Evolutionary conservation across 2,329 filamentous ascomycete genomes (phyloP), one percentile per base, ranked within the genome.

Genomic region (Salinomyces thailandicus): DNA sequence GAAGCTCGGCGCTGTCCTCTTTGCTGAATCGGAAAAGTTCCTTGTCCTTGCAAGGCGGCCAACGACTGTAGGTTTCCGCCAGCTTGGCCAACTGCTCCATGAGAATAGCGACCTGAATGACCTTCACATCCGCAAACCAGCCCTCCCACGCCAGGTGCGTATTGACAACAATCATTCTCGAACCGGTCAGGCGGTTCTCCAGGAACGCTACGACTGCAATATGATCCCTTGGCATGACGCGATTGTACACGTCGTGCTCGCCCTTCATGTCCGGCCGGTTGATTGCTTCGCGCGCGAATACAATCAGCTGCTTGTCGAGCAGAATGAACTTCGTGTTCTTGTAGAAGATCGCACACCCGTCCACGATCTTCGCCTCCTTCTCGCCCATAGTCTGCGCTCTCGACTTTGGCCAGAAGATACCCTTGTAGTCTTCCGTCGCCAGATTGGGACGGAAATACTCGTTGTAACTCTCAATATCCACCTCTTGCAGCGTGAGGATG

Each of bases 141-240:
- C 85, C 85, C 52, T 98, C 87, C 91, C 91, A 98, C 53, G 85
- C 93, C 35, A 96, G 71, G 67, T 98, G 91, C 4, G 85, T 84
- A 55, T 96, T 96, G 48, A 85, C 85, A 22, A 96, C 78, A 45
- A 98, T 93, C 53, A 96, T 67, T 38, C 91, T 79, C 11, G 85
- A 79, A n/a, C 91, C 91, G 0, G 89, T 95, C 42, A 75, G 67
- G 24, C 89, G 77, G 53, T 93, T 95, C 62, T 98, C 91, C 44
- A 98, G 76, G 67, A 96, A 93, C 38, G 82, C 78, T 32, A 94
- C 76, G 32, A 94, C 81, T 12, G 83, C 91, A 60, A 98, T 94
- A 58, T 96, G 89, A 68, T 98, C 91, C 63, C 91, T 85, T 43
- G 89, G 87, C 91, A 95, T 96, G 42, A 98, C 82, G 18, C 91